A percentile compares a stretch with the other conserved stretches of the same genome.
Evolutionary conservation across 805 yeast species (phyloP).

Genomic region (Candida succiphila): DNA sequence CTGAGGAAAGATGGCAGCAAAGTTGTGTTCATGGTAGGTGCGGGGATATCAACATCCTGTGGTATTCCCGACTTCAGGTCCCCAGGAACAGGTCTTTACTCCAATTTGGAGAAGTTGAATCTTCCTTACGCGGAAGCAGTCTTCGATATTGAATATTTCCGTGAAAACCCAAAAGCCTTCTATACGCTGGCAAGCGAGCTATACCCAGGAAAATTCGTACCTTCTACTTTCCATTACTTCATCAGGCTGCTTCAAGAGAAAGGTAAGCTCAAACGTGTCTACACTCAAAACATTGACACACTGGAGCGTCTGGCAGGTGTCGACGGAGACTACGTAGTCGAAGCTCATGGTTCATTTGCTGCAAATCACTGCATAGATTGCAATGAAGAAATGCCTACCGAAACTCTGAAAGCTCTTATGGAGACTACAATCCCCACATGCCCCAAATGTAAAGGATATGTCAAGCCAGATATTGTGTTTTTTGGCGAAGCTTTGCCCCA

Average conservation of each 20-base stretch:
- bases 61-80: slow-evolving; percentile 96
- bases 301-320: slow-evolving; percentile 82
- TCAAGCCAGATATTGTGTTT: slow-evolving; percentile 91
- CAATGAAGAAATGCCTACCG: slow-evolving; percentile 37
- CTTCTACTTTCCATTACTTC: slow-evolving; percentile 74
- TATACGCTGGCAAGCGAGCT: slow-evolving; percentile 76
- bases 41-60: slow-evolving; percentile 88
- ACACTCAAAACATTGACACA: slow-evolving; percentile 91
- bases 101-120: slow-evolving; percentile 62
- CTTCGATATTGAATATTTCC: slow-evolving; percentile 78
- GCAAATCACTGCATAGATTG: slow-evolving; percentile 78
- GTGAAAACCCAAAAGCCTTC: slow-evolving; percentile 71
- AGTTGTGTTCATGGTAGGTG: slow-evolving; percentile 72
- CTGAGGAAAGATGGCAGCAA: slow-evolving; percentile 18
- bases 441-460: slow-evolving; percentile 55
- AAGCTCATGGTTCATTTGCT: slow-evolving; percentile 95
- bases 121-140: slow-evolving; percentile 95
- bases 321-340: slow-evolving; percentile 52
- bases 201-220: slow-evolving; percentile 80
- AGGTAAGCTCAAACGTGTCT: slow-evolving; percentile 53
- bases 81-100: slow-evolving; percentile 81
- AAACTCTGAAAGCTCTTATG: slow-evolving; percentile 29
- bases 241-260: slow-evolving; percentile 60
- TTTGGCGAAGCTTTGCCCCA: slow-evolving; percentile 84
- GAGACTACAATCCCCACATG: slow-evolving; percentile 45